Percentiles rank a stretch among this genome's conserved stretches.
These are phyloP conservation scores for Chaetoceros tenuissimus DNA, from an alignment of 108 stramenopile species.

Conservation along the genomic window DNA sequence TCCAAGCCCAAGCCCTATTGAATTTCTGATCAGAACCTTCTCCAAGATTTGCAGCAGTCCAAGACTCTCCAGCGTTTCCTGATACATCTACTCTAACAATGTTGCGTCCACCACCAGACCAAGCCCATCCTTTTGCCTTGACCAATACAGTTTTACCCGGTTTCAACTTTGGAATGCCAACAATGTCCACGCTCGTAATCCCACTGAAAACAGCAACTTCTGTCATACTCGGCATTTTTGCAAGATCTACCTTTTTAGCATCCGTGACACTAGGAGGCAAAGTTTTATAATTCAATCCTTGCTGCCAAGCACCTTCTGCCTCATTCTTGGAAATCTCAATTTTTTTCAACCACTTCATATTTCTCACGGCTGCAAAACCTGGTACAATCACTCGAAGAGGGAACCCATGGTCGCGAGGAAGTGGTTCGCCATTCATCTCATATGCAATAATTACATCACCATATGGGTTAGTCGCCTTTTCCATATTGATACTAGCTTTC, in stretches of 20 bases:
- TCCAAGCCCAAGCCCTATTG: conserved; percentile 81
- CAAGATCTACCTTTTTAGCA: conserved; percentile 50
- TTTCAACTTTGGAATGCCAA: conserved; percentile 6
- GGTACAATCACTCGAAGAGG: conserved; percentile 94
- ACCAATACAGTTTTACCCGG: conserved; percentile 58
- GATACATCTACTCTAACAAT: conserved; percentile 81
- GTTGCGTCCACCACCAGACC: conserved; percentile 80
- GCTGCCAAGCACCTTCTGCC: conserved; percentile 73
- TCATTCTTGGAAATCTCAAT: conserved; percentile 51
- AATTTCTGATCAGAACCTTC: conserved; percentile 58
- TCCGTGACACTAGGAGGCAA: conserved; percentile 69
- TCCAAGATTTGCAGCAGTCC: conserved; percentile 48
- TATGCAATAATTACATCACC: conserved; percentile 93
- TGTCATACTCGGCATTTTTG: conserved; percentile 61
- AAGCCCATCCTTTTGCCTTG: conserved; percentile 71
- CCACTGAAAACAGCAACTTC: conserved; percentile 72
- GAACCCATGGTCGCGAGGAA: conserved; percentile 93
- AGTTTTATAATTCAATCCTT: conserved; percentile 81
- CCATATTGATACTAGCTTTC: conserved; percentile 71
- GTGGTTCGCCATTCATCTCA: conserved; percentile 91
- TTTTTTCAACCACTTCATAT: conserved; percentile 75
- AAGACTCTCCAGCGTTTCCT: conserved; percentile 59
- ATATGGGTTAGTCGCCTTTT: conserved; percentile 75
- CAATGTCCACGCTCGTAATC: conserved; percentile 44
- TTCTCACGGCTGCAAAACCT: conserved; percentile 81